Percentiles rank a stretch among this genome's conserved stretches.
phyloP scores from a whole-genome alignment of 345 rosid genomes.

The Acer yangbiense region DNA sequence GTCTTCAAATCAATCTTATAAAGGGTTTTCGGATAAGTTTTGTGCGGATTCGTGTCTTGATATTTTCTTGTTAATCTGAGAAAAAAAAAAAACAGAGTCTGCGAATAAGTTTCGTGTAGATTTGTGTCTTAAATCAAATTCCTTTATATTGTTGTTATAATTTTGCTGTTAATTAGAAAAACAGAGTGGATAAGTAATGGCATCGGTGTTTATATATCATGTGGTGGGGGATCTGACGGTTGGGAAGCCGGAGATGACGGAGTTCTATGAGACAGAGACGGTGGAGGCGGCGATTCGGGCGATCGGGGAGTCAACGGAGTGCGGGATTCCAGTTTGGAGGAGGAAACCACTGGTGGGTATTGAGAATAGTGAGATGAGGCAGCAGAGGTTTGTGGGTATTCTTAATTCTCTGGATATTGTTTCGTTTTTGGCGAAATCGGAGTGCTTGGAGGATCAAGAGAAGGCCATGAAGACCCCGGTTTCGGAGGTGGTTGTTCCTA shows the following conservation, averaged over 20 bases:
- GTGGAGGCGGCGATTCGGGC: conserved; percentile 83
- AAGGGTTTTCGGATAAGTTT: no score
- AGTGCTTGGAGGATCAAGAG: conserved; percentile 79
- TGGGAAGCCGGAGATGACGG: conserved; percentile 94
- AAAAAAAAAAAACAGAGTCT: no score
- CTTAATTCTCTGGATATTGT: conserved; percentile 84
- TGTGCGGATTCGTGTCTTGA: no score
- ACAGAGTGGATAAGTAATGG: conserved; percentile 39
- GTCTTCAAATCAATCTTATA: no score
- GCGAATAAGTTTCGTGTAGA: no score
- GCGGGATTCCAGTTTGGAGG: conserved; percentile 95
- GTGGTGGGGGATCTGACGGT: conserved; percentile 98
- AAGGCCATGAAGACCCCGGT: conserved; percentile 81
- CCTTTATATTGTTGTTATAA: no score
- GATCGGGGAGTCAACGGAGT: conserved; percentile 84
- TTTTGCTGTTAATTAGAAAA: no score
- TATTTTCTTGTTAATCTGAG: no score
- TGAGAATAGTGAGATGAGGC: conserved; percentile 75
- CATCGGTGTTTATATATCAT: conserved; percentile 86
- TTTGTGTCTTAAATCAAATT: no score
- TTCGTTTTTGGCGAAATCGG: conserved; percentile 69
- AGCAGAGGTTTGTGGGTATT: conserved; percentile 85
- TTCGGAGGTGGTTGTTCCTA: conserved; percentile 65
- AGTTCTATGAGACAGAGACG: conserved; percentile 81
- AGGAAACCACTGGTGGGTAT: conserved; percentile 51